phyloP scores from a whole-genome alignment of 2,329 filamentous ascomycete genomes.

The Coniochaeta sp. region DNA sequence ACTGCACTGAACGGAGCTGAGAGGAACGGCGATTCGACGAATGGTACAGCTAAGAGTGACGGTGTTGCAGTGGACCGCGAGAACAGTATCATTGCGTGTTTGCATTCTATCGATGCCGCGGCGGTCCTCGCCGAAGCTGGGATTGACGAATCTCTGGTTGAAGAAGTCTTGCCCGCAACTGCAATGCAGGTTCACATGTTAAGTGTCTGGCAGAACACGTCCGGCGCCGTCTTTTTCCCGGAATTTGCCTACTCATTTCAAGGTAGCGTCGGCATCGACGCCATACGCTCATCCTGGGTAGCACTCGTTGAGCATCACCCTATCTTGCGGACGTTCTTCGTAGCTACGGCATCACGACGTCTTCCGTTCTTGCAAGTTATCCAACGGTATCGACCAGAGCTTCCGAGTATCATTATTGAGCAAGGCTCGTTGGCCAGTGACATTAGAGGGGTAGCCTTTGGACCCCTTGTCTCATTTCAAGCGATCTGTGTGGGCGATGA shows the following conservation, averaged over 20 bases:
- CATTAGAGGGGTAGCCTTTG: neutral
- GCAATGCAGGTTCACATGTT: slow-evolving; percentile 79
- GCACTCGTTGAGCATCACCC: slow-evolving; percentile 45
- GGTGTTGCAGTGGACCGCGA: neutral
- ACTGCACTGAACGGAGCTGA: neutral
- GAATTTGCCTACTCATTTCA: slow-evolving; percentile 56
- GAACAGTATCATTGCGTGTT: neutral
- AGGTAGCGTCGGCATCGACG: slow-evolving; percentile 24
- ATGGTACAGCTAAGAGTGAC: neutral
- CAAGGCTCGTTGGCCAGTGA: neutral
- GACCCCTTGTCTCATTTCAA: slow-evolving; percentile 17
- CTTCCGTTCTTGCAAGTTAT: slow-evolving; percentile 59
- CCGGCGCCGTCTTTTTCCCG: slow-evolving; percentile 64
- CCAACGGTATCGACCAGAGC: slow-evolving; percentile 20
- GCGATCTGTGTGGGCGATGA: slow-evolving; percentile 9
- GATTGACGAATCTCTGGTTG: slow-evolving; percentile 37
- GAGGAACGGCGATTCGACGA: neutral
- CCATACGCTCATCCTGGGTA: slow-evolving; percentile 54
- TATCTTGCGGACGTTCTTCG: slow-evolving; percentile 63
- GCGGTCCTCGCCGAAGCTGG: slow-evolving; percentile 29
- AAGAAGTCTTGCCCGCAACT: slow-evolving; percentile 58
- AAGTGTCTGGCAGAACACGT: slow-evolving; percentile 62
- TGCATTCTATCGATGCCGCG: slow-evolving; percentile 25
- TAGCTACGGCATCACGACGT: slow-evolving; percentile 36
- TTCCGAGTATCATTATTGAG: neutral